Evolutionary conservation across 108 stramenopile genomes (phyloP), one percentile per base, ranked within the genome.

Genomic region (Poteriospumella lacustris): DNA sequence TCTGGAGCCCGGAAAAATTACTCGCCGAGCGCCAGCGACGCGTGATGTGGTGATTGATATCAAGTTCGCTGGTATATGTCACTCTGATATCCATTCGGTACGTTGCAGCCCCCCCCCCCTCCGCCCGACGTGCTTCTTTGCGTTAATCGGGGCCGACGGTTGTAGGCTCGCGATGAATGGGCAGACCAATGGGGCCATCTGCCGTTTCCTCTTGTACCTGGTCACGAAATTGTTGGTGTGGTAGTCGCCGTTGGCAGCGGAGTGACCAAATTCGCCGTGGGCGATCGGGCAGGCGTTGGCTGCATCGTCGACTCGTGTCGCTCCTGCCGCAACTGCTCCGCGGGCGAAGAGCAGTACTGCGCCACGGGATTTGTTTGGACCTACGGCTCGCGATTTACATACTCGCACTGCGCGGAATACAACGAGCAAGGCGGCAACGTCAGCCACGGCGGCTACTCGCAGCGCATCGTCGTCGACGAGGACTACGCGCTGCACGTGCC

Each of bases 201-300:
- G 28, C 24, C 24, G 9, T 83, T 58, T 42, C 82, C 80, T 29
- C 1, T 69, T 26, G 68, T 78, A 15, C 83, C 86, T 2, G 86
- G 86, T n/a, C 86, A 87, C 58, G 86, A 87, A 67, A 42, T 76
- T 24, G 78, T 70, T 2, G 91, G 91, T 26, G 36, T 83, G 9
- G 88, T 87, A 0, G 43, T 47, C 3, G 76, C 43, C n/a, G 86
- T 90, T 34, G 91, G 91, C 34, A 1, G 68, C 0, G 40, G 78
- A 0, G 89, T 89, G 28, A 83, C 81, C 42, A 86, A 89, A 42
- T 60, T 90, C 62, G 81, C 86, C 44, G 84, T 89, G 28, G 89
- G 91, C 33, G 90, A 92, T 60, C 39, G 31, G 1, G 90, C 85
- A 2, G 90, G 91, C 69, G 83, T 92, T 15, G 89, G 88, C 26